These are phyloP conservation scores for Eutypa lata DNA, from an alignment of 2,329 filamentous ascomycete genomes.

Conservation along the genomic window DNA sequence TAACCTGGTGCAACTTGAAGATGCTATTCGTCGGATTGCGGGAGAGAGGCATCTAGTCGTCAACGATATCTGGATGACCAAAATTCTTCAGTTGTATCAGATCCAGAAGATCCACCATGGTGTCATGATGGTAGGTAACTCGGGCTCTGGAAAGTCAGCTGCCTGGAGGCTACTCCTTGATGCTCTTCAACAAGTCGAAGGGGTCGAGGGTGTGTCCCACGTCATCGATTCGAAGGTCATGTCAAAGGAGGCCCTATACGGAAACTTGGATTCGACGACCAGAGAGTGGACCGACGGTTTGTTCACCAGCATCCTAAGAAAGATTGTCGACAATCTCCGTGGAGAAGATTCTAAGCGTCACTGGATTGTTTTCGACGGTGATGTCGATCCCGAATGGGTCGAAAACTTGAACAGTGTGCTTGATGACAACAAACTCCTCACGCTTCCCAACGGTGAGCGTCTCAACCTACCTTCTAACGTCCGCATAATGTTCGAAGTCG, in stretches of 20 bases:
- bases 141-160: constrained; percentile 93
- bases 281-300: constrained; percentile 98
- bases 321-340: constrained; percentile 97
- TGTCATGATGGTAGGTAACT: constrained; percentile 99
- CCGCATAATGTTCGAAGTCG: constrained; percentile 99
- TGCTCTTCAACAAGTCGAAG: constrained; percentile 86
- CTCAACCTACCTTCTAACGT: constrained; percentile 92
- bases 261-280: constrained; percentile 92
- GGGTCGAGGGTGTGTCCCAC: constrained; percentile 89
- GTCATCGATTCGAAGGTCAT: constrained; percentile 99
- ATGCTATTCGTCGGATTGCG: constrained; percentile 79
- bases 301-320: constrained; percentile 95
- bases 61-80: constrained; percentile 95
- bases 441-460: constrained; percentile 95
- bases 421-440: constrained; percentile 97
- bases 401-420: constrained; percentile 99
- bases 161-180: constrained; percentile 92
- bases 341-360: constrained; percentile 95
- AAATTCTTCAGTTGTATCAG: constrained; percentile 94
- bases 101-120: constrained; percentile 97
- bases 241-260: constrained; percentile 97
- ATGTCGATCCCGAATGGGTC: constrained; percentile 99
- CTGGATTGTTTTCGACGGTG: constrained; percentile 99
- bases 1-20: constrained; percentile 73
- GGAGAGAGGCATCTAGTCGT: constrained; percentile 83